Evolutionary conservation across 768 basidiomycete species (phyloP).

Genomic region (Lyophyllum atratum): DNA sequence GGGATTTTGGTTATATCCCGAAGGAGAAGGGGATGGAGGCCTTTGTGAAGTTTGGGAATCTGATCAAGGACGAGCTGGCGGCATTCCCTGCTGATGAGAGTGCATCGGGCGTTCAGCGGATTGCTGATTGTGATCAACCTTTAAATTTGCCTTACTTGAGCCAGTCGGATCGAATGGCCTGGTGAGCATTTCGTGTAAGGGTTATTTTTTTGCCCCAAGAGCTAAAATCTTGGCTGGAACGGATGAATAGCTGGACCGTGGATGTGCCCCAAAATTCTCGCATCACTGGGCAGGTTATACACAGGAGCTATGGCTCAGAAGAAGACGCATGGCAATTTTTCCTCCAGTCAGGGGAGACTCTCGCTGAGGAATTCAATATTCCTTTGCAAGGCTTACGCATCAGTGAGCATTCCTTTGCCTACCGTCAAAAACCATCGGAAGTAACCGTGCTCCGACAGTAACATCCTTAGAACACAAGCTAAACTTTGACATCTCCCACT

Average conservation of each 20-base stretch:
- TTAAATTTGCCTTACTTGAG: not conserved
- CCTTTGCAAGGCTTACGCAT: conserved; percentile 3
- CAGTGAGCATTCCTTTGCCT: not conserved
- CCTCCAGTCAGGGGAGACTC: conserved; percentile 4
- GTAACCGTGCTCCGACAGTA: not conserved
- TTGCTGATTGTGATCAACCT: not conserved
- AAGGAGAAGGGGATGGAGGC: conserved; percentile 7
- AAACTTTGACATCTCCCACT: conserved; percentile 11
- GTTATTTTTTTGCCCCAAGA: not conserved
- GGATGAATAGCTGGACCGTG: conserved; percentile 6
- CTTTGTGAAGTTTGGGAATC: conserved; percentile 11
- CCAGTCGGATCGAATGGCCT: conserved; percentile 3
- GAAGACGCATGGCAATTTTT: conserved; percentile 9
- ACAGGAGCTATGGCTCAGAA: not conserved
- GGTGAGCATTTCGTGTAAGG: not conserved
- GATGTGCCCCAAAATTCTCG: not conserved
- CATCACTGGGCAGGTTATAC: conserved; percentile 1
- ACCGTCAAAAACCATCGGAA: not conserved
- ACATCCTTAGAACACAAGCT: conserved; percentile 6
- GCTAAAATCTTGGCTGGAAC: not conserved
- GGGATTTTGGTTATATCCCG: conserved; percentile 15
- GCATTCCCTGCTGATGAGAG: not conserved
- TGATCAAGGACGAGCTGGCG: conserved; percentile 3
- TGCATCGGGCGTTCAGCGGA: conserved; percentile 1
- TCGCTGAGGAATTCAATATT: conserved; percentile 7